Evolutionary conservation across 805 yeast species (phyloP).

Genomic region (Diddensiella transvaalensis): DNA sequence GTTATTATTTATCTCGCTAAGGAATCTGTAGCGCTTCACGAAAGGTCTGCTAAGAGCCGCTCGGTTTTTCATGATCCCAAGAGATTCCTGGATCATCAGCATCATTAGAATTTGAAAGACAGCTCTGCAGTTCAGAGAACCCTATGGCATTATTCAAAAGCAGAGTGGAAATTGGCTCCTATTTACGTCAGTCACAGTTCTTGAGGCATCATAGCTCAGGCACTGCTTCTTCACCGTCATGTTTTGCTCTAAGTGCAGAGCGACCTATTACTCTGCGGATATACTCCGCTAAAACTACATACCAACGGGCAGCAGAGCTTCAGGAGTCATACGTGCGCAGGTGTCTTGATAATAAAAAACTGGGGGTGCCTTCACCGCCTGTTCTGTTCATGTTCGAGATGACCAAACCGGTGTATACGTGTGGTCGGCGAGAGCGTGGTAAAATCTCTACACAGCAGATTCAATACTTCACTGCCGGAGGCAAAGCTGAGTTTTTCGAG

Average conservation of each 20-base stretch:
- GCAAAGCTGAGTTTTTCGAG: conserved; percentile 59
- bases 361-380: conserved; percentile 1
- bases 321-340: conserved; percentile 22
- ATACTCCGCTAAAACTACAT: conserved; percentile 20
- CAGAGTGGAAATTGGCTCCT: too few relatives aligned
- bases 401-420: conserved; percentile 73
- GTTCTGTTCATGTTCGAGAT: conserved; percentile 79
- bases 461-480: conserved; percentile 28
- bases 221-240: not conserved
- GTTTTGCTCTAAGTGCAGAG: not conserved
- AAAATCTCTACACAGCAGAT: conserved; percentile 37
- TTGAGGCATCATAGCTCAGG: too few relatives aligned
- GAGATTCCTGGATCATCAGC: too few relatives aligned
- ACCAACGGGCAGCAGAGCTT: conserved; percentile 21
- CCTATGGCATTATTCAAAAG: too few relatives aligned
- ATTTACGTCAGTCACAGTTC: too few relatives aligned
- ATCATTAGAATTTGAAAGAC: too few relatives aligned
- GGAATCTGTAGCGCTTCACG: too few relatives aligned
- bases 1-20: too few relatives aligned
- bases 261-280: conserved; percentile 4
- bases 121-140: too few relatives aligned
- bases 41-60: too few relatives aligned
- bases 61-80: too few relatives aligned
- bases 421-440: conserved; percentile 77
- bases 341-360: conserved; percentile 25